Conservation (phyloP, 352 stramenopile genomes). For the Globisporangium solare region DNA sequence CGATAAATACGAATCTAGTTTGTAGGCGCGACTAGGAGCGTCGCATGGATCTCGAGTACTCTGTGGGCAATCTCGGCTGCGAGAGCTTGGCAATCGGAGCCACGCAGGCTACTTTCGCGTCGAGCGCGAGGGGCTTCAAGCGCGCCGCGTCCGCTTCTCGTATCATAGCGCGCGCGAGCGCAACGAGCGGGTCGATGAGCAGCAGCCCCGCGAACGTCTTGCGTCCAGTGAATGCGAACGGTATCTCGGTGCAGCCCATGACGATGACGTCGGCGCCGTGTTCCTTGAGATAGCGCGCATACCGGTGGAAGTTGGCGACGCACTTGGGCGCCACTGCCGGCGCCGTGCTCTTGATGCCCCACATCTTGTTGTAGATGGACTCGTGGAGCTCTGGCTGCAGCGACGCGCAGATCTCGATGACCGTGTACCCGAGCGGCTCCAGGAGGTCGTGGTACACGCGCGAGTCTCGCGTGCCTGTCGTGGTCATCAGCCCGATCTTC, state of each 20-base stretch:
- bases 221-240: slow-evolving; percentile 60
- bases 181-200: slow-evolving; percentile 74
- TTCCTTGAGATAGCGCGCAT: slow-evolving; percentile 36
- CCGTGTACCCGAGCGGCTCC: slow-evolving; percentile 45
- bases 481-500: slow-evolving; percentile 58
- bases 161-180: slow-evolving; percentile 68
- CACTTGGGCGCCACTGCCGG: slow-evolving; percentile 44
- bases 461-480: slow-evolving; percentile 54
- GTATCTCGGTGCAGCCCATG: slow-evolving; percentile 77
- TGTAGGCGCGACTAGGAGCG: neutral
- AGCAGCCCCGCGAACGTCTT: slow-evolving; percentile 32
- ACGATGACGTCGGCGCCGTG: slow-evolving; percentile 60
- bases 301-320: slow-evolving; percentile 58
- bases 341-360: slow-evolving; percentile 74
- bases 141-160: slow-evolving; percentile 45
- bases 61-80: neutral
- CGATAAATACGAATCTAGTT: slow-evolving; percentile 12
- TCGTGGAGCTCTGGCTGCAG: slow-evolving; percentile 65
- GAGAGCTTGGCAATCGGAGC: slow-evolving; percentile 20
- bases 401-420: slow-evolving; percentile 45
- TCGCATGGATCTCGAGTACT: slow-evolving; percentile 1
- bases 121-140: slow-evolving; percentile 32
- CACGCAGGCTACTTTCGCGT: slow-evolving; percentile 6
- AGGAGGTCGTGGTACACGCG: slow-evolving; percentile 70
- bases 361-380: slow-evolving; percentile 66